Percentiles rank a stretch among this genome's conserved stretches.
phyloP scores from a whole-genome alignment of 495 filamentous ascomycete genomes.

The Penicillium angulare region DNA sequence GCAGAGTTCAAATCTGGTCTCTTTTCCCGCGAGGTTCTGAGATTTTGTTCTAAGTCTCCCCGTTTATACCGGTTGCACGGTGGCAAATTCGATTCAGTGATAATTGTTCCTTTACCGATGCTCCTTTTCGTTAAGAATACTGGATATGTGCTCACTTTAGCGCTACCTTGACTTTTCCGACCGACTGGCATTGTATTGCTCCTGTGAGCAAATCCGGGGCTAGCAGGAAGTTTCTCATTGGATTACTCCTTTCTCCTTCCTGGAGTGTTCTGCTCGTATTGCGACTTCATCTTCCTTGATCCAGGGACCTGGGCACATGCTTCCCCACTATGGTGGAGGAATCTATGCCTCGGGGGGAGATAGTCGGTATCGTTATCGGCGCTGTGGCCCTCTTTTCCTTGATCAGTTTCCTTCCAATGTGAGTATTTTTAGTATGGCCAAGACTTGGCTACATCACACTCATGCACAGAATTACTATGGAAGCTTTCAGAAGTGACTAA shows the following conservation, averaged over 20 bases:
- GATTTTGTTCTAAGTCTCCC: neutral
- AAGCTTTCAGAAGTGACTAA: slow-evolving; percentile 9
- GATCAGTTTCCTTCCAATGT: slow-evolving; percentile 38
- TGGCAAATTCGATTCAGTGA: too few relatives aligned
- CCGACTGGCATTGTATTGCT: too few relatives aligned
- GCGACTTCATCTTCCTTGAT: slow-evolving; percentile 2
- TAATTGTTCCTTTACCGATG: too few relatives aligned
- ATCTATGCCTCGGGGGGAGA: slow-evolving; percentile 21
- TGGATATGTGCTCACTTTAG: too few relatives aligned
- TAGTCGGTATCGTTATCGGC: slow-evolving; percentile 38
- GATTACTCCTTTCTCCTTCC: neutral
- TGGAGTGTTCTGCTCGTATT: slow-evolving; percentile 19
- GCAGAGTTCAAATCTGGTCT: slow-evolving; percentile 27
- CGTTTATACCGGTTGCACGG: neutral
- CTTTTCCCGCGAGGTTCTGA: slow-evolving; percentile 3
- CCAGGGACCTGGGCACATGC: slow-evolving; percentile 2
- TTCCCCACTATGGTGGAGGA: slow-evolving; percentile 26
- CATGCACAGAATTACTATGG: neutral
- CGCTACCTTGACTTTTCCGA: too few relatives aligned
- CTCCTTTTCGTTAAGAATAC: too few relatives aligned
- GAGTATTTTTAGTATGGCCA: slow-evolving; percentile 17
- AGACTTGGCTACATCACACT: slow-evolving; percentile 6
- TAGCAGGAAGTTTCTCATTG: too few relatives aligned
- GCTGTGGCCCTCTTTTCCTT: slow-evolving; percentile 28
- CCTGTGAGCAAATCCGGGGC: too few relatives aligned